Conservation (phyloP, 306 rosid species). For the Carpinus fangiana region DNA sequence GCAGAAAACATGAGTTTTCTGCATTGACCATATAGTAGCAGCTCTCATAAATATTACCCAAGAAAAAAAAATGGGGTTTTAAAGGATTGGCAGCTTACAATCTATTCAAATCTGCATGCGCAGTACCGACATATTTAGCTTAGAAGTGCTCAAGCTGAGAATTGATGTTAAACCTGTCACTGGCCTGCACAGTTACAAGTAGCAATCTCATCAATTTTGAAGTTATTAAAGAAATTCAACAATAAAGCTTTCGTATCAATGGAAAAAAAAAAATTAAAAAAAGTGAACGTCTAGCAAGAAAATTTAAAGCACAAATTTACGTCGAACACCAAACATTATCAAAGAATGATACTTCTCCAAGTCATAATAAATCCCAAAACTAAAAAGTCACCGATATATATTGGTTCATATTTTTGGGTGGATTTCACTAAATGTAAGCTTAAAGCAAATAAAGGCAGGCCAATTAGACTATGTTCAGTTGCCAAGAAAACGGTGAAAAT, state of each 20-base stretch:
- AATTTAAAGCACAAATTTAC: neutral
- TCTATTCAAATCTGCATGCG: conserved; percentile 90
- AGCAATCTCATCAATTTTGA: conserved; percentile 1
- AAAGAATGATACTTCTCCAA: neutral
- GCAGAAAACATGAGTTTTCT: too few relatives aligned
- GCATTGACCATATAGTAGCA: too few relatives aligned
- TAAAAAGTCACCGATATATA: neutral
- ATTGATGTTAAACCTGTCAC: conserved; percentile 94
- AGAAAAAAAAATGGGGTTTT: neutral
- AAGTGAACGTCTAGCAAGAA: neutral
- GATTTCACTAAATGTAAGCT: neutral
- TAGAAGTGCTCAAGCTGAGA: conserved; percentile 94
- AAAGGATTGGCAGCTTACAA: conserved; percentile 38
- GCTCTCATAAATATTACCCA: neutral
- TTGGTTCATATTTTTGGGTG: neutral
- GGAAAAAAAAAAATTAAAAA: neutral
- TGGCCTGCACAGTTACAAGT: conserved; percentile 58
- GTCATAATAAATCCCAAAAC: neutral
- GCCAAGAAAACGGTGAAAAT: neutral
- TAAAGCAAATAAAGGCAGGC: neutral
- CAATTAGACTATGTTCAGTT: neutral
- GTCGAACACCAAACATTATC: neutral
- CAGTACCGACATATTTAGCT: conserved; percentile 98
- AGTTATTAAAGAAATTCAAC: neutral
- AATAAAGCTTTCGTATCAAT: neutral